A percentile compares a stretch with the other conserved stretches of the same genome.
Evolutionary conservation across 257 asterid genomes (phyloP).

Genomic region (Solanum phureja): DNA sequence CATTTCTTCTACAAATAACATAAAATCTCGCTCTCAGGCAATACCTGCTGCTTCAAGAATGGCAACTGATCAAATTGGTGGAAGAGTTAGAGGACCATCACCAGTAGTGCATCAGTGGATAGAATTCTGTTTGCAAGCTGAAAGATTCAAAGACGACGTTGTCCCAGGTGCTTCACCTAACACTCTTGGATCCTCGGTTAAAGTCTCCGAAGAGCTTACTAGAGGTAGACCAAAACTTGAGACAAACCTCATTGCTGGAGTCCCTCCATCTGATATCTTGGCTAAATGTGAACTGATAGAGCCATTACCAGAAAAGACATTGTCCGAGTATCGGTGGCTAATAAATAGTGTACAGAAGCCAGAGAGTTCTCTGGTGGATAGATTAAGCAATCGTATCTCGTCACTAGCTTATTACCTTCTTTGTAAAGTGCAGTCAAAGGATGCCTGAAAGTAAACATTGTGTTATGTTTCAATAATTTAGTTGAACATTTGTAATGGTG

Average conservation of each 20-base stretch:
- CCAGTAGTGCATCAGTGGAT: constrained; percentile 80
- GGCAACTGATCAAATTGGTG: constrained; percentile 52
- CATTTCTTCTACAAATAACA: neutral
- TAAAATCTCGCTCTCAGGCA: constrained; percentile 29
- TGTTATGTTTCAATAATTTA: neutral
- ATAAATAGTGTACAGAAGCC: constrained; percentile 36
- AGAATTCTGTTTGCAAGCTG: constrained; percentile 74
- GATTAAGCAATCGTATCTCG: constrained; percentile 13
- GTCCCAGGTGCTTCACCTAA: constrained; percentile 72
- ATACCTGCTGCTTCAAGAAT: constrained; percentile 58
- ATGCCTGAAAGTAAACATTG: constrained; percentile 4
- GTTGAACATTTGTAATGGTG: neutral
- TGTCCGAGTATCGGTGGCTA: constrained; percentile 63
- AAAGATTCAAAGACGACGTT: constrained; percentile 57
- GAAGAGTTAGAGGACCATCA: constrained; percentile 81
- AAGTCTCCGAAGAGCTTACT: constrained; percentile 13
- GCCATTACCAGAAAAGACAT: constrained; percentile 58
- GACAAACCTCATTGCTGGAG: constrained; percentile 48
- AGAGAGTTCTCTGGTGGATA: constrained; percentile 6
- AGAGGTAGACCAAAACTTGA: constrained; percentile 62
- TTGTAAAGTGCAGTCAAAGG: constrained; percentile 26
- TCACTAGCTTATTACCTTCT: constrained; percentile 8
- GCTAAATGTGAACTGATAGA: constrained; percentile 67
- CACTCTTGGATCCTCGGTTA: constrained; percentile 26
- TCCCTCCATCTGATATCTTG: constrained; percentile 68